phyloP scores from a whole-genome alignment of 108 stramenopile genomes.

The Asterionellopsis glacialis region DNA sequence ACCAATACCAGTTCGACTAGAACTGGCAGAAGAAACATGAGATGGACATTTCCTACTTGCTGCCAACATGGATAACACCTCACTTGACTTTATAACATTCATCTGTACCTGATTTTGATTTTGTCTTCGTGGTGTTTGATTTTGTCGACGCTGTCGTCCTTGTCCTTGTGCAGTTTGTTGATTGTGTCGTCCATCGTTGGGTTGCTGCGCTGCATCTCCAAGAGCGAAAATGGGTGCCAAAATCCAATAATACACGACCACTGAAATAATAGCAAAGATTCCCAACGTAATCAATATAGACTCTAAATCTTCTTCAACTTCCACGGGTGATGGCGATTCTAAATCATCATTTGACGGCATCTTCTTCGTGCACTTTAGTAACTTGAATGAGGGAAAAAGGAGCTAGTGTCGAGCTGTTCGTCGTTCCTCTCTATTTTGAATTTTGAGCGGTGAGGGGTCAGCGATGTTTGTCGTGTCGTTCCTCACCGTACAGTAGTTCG shows the following conservation, averaged over 20 bases:
- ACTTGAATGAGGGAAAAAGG: too few relatives aligned
- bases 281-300: background rate
- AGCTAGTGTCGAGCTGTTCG: too few relatives aligned
- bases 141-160: background rate
- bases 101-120: too few relatives aligned
- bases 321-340: background rate
- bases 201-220: background rate
- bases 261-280: conserved; percentile 10
- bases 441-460: too few relatives aligned
- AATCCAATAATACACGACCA: conserved; percentile 3
- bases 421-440: too few relatives aligned
- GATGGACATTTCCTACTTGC: background rate
- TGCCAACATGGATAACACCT: background rate
- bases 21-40: background rate
- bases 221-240: conserved; percentile 9
- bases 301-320: background rate
- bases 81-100: background rate
- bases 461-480: too few relatives aligned
- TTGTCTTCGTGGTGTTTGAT: background rate
- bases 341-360: too few relatives aligned
- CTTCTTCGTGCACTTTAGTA: too few relatives aligned
- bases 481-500: too few relatives aligned
- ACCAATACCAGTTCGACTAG: background rate
- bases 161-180: background rate
- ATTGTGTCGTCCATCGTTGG: background rate